Base-by-base conservation (phyloP, 2,329 filamentous ascomycete species). In the Zymoseptoria pseudotritici region DNA sequence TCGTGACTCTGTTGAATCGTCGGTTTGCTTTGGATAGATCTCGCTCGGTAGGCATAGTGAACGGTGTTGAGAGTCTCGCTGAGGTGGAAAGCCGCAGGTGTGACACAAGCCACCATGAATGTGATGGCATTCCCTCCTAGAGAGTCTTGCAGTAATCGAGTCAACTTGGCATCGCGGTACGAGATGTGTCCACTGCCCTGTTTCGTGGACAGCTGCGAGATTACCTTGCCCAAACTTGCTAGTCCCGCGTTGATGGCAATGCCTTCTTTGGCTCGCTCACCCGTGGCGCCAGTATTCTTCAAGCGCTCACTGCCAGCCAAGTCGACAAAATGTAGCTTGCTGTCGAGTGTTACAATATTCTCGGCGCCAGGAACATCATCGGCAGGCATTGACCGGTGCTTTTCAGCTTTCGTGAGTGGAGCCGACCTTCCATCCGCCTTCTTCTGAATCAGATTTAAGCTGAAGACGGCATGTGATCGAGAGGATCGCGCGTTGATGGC, bases 51-150 rank as follows among this genome's bases (percentile, higher is more conserved):
- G 6, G 94, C 94, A 76, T 99, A 99, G 74, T 97, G 74, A 17
- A 99, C 90, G 0, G 94, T 99, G 74, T 99, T 99, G 60, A 99
- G 80, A 0, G 95, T 97, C 77, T 99, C 94, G 77, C 92, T 97
- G 52, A 99, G 80, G 73, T 99, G 94, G 72, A 99, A 99, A 73
- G 97, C 92, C 13, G 93, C 91, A 0, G 92, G 93, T 0, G 93
- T 99, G 29, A 99, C 92, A 76, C 94, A 99, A 8, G 94, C 94
- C 77, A 99, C 94, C 94, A 99, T 97, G 77, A 97, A 99, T 0
- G 94, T 99, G 72, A 97, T 96, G 42, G 94, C 94, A 72, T 96
- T 97, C 4, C 94, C 94, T 59, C 94, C 94, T 4, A 99, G 82
- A 0, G 94, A 99, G 75, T 99, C 94, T 79, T 99, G 94, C 19